phyloP scores from a whole-genome alignment of 2,329 filamentous ascomycete species.

The Dothidotthia symphoricarpi region DNA sequence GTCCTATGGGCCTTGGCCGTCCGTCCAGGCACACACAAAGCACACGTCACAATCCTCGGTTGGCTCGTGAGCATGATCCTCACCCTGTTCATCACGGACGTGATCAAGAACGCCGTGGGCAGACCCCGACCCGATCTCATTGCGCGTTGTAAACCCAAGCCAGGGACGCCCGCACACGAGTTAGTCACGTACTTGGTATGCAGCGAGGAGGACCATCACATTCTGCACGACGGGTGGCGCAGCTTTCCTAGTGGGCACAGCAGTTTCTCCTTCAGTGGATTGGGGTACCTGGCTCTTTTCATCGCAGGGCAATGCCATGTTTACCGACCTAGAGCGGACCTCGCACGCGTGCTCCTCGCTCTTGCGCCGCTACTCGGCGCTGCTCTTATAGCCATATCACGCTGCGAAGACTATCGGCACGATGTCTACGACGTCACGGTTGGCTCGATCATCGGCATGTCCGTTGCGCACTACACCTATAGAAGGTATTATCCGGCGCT shows the following conservation, averaged over 20 bases:
- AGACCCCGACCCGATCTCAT: conserved; percentile 83
- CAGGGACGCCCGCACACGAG: conserved; percentile 55
- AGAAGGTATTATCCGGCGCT: conserved; percentile 60
- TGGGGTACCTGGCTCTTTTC: conserved; percentile 72
- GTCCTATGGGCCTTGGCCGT: conserved; percentile 62
- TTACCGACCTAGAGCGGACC: conserved; percentile 58
- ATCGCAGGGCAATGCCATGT: conserved; percentile 65
- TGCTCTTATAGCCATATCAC: conserved; percentile 59
- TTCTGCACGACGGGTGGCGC: conserved; percentile 78
- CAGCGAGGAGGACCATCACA: conserved; percentile 66
- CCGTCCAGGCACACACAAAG: conserved; percentile 69
- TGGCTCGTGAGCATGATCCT: conserved; percentile 72
- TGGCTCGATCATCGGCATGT: conserved; percentile 55
- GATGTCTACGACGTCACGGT: conserved; percentile 62
- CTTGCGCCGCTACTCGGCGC: conserved; percentile 58
- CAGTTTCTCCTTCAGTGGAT: conserved; percentile 73
- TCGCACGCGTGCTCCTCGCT: conserved; percentile 55
- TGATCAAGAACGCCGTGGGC: conserved; percentile 82
- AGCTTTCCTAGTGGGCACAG: conserved; percentile 80
- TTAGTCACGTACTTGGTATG: conserved; percentile 67
- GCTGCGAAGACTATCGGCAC: conserved; percentile 64
- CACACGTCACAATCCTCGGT: conserved; percentile 80
- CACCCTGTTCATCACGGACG: conserved; percentile 79
- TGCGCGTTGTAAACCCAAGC: conserved; percentile 74
- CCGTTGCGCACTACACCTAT: conserved; percentile 59